These are phyloP conservation scores for Medicago arabica DNA, from an alignment of 306 rosid genomes.

Conservation along the genomic window DNA sequence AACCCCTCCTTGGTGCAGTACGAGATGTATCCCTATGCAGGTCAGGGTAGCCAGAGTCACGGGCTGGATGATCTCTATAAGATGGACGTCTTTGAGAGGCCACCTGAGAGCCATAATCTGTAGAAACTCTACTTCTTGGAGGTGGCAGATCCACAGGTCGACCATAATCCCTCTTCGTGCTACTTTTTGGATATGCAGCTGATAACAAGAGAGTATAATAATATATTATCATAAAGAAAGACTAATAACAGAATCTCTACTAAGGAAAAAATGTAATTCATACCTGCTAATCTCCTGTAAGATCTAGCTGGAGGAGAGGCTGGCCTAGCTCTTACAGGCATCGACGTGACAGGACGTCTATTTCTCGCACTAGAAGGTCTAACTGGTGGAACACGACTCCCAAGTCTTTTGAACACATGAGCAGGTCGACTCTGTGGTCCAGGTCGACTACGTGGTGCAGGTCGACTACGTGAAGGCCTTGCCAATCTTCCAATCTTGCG, in stretches of 20 bases:
- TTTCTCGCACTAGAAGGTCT: conserved; percentile 71
- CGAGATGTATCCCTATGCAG: conserved; percentile 68
- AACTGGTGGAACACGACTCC: conserved; percentile 61
- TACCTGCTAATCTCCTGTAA: conserved; percentile 80
- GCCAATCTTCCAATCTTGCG: conserved; percentile 54
- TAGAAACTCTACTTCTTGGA: conserved; percentile 67
- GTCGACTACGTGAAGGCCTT: conserved; percentile 69
- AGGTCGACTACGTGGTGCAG: conserved; percentile 48
- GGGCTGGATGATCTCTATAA: conserved; percentile 74
- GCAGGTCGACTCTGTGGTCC: conserved; percentile 55
- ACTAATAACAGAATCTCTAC: conserved; percentile 28
- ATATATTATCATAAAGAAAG: conserved; percentile 24
- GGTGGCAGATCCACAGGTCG: conserved; percentile 81
- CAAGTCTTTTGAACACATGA: conserved; percentile 60
- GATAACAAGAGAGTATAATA: conserved; percentile 49
- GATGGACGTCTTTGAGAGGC: conserved; percentile 72
- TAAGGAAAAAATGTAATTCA: not conserved
- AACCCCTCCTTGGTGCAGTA: conserved; percentile 66
- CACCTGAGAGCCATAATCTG: conserved; percentile 72
- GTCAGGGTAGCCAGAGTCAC: conserved; percentile 70
- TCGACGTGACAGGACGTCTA: conserved; percentile 65
- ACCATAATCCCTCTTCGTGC: conserved; percentile 78
- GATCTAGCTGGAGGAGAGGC: conserved; percentile 73
- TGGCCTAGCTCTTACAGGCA: conserved; percentile 67
- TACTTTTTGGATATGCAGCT: conserved; percentile 72